Evolutionary conservation across 352 stramenopile species (phyloP).

Genomic region (Globisporangium spiculum): DNA sequence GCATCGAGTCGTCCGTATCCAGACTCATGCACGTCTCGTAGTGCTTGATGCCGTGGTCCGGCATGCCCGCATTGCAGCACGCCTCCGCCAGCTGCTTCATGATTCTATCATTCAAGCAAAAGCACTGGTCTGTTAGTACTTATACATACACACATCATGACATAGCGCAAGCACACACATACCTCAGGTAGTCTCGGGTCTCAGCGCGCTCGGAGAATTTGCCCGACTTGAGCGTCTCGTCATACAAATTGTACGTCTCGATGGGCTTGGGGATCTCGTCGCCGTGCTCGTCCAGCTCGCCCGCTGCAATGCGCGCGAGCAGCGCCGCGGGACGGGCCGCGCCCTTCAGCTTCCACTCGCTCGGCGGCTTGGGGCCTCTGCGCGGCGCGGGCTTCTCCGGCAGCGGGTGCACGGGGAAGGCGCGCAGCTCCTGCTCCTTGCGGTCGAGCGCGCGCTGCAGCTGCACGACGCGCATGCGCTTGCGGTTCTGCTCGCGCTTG

Average conservation of each 20-base stretch:
- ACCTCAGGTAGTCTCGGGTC: conserved; percentile 71
- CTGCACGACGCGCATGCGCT: conserved; percentile 79
- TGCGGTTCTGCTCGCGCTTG: conserved; percentile 62
- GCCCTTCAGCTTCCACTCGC: conserved; percentile 82
- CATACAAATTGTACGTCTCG: conserved; percentile 77
- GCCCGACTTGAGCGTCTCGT: conserved; percentile 45
- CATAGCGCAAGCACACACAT: conserved; percentile 4
- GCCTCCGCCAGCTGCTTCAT: conserved; percentile 72
- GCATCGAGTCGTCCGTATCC: conserved; percentile 57
- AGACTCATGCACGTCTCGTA: conserved; percentile 80
- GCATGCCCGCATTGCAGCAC: conserved; percentile 69
- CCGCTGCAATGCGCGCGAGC: conserved; percentile 67
- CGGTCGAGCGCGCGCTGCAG: conserved; percentile 70
- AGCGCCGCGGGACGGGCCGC: conserved; percentile 66
- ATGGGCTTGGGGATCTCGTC: conserved; percentile 71
- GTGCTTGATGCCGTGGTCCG: conserved; percentile 74
- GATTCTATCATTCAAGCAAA: conserved; percentile 22
- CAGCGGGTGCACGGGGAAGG: conserved; percentile 47
- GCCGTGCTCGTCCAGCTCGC: conserved; percentile 76
- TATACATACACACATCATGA: background rate
- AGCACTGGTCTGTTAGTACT: too few relatives aligned
- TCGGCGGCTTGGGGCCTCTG: conserved; percentile 53
- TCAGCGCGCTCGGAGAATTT: conserved; percentile 56
- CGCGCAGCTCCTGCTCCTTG: conserved; percentile 61
- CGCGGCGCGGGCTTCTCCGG: conserved; percentile 34